Conservation (phyloP, 2,329 filamentous ascomycete genomes). For the Penicillium sp. region DNA sequence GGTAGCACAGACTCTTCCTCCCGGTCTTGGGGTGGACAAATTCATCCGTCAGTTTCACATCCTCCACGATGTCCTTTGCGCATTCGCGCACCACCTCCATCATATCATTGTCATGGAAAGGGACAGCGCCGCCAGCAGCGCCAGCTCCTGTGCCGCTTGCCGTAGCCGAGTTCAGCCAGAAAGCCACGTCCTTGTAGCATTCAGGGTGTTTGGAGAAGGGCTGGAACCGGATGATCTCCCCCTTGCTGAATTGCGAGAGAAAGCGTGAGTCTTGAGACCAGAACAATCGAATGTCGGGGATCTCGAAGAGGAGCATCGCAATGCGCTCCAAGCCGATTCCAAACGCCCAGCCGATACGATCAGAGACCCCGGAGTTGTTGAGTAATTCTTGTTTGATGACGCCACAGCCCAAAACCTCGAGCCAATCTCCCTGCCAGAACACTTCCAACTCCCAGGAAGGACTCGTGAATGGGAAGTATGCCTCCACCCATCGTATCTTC, state of each 20-base stretch:
- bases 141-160: constrained; percentile 29
- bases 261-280: constrained; percentile 87
- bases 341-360: constrained; percentile 88
- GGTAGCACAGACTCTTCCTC: constrained; percentile 80
- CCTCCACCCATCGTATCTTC: constrained; percentile 88
- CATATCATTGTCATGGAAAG: constrained; percentile 90
- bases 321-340: constrained; percentile 91
- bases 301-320: constrained; percentile 94
- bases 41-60: constrained; percentile 77
- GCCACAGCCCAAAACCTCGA: constrained; percentile 91
- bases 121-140: constrained; percentile 34
- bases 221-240: constrained; percentile 61
- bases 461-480: constrained; percentile 95
- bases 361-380: constrained; percentile 68
- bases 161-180: constrained; percentile 66
- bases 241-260: constrained; percentile 69
- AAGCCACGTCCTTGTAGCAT: constrained; percentile 88
- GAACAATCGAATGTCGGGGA: constrained; percentile 94
- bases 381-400: constrained; percentile 81
- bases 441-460: constrained; percentile 96
- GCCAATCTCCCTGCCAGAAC: constrained; percentile 90
- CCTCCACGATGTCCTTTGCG: constrained; percentile 79
- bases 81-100: constrained; percentile 91
- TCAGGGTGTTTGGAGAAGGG: constrained; percentile 90
- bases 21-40: constrained; percentile 85